These are phyloP conservation scores for Parasitella parasitica DNA, from an alignment of 371 early-diverging fungal species.

Conservation along the genomic window DNA sequence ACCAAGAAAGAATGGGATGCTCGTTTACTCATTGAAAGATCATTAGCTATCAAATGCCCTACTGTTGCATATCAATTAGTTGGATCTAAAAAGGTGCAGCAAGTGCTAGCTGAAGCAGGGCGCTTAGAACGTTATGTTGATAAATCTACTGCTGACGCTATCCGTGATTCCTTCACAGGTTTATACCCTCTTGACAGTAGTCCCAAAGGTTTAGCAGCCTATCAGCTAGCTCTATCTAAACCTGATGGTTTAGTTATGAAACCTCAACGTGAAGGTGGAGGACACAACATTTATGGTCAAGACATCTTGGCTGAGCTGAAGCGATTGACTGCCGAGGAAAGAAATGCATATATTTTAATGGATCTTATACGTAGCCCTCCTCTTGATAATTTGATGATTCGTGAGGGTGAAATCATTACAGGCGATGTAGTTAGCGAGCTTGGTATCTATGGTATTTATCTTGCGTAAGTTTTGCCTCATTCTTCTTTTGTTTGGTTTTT, in stretches of 20 bases:
- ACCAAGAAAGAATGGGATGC: slow-evolving; percentile 32
- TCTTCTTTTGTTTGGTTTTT: neutral
- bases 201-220: slow-evolving; percentile 68
- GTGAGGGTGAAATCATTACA: slow-evolving; percentile 72
- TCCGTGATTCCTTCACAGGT: slow-evolving; percentile 86
- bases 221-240: slow-evolving; percentile 60
- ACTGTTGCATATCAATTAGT: slow-evolving; percentile 91
- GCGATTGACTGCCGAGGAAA: slow-evolving; percentile 56
- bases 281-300: slow-evolving; percentile 92
- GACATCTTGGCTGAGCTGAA: slow-evolving; percentile 69
- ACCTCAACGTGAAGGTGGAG: slow-evolving; percentile 97
- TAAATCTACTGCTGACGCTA: slow-evolving; percentile 46
- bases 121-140: slow-evolving; percentile 76
- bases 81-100: slow-evolving; percentile 96
- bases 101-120: slow-evolving; percentile 82
- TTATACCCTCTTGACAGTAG: slow-evolving; percentile 85
- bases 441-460: slow-evolving; percentile 90
- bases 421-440: slow-evolving; percentile 88
- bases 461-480: slow-evolving; percentile 53
- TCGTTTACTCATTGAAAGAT: slow-evolving; percentile 58
- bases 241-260: slow-evolving; percentile 86
- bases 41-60: slow-evolving; percentile 88
- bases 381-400: slow-evolving; percentile 74
- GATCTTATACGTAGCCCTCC: slow-evolving; percentile 85
- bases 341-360: slow-evolving; percentile 89